Evolutionary conservation across 441 rosid species (phyloP), one percentile per base, ranked within the genome.

Genomic region (Arabidopsis lyrata): DNA sequence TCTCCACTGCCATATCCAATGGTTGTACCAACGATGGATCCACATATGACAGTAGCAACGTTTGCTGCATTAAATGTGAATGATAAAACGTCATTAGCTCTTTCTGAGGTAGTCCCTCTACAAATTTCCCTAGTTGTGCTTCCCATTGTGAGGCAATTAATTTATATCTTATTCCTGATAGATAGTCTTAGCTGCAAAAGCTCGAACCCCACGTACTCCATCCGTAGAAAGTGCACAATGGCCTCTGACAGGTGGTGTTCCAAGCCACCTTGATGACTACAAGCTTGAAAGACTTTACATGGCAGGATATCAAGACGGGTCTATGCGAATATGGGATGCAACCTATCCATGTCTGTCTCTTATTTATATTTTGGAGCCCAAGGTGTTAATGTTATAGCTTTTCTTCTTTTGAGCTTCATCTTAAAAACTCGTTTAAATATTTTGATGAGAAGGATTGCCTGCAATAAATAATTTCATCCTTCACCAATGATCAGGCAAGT

Each of bases 191-290:
- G 84, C 86, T 78, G 80, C 82, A 75, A 88, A 85, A 82, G 67
- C 80, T 68, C 86, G 72, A 74, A 79, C 83, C 29, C 69, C 76
- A 35, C 78, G 85, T 55, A 65, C 79, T 70, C 67, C 79, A 44
- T 47, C 77, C 65, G 58, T 74, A 34, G 76, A 70, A 66, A 75
- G 68, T 81, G 71, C 78, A 63, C 78, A 74, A 52, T 88, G 93
- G 93, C 88, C 93, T 73, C 73, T 86, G 77, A 86, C 86, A 27
- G 90, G 93, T 34, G 90, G 90, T 52, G 78, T 85, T 79, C 89
- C 87, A 35, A 66, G 80, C 85, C 80, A 75, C 67, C 81, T 76
- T 79, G 85, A 79, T 71, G 84, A 75, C 63, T 80, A 81, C 79
- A 79, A 77, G 76, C 83, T 88, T 80, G 85, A 83, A 73, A 83